Evolutionary conservation across 1,139 yeast genomes (phyloP), one percentile per base, ranked within the genome.

Genomic region (Lodderomyces theae): DNA sequence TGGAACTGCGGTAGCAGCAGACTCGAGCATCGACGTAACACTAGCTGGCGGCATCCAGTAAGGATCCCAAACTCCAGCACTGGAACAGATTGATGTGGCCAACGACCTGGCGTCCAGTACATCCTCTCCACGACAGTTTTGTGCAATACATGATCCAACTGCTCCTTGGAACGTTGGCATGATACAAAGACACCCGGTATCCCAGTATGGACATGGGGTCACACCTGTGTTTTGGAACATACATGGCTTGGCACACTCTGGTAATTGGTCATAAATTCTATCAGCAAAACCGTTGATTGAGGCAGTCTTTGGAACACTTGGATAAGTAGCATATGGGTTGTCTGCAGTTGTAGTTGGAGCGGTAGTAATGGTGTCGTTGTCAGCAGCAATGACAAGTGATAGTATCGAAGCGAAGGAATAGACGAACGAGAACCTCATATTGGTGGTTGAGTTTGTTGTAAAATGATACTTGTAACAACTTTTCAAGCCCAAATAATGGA

Each of bases 31-130:
- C n/a, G 61, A 45, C 5, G 67, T 58, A 25, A 67, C 60, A 8
- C 72, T 57, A 11, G 56, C 53, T 30, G 53, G 60, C 40, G 70
- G 60, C 61, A 65, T 62, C 76, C 75, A 72, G 41, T 46, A 57
- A 38, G 61, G 61, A 23, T 64, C 54, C 47, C 66, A 62, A 16
- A 71, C 79, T 39, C 78, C 78, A 21, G 66, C 77, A 13, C 50
- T 48, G 34, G 60, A 49, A 51, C 79, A 73, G 36, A 69, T 43
- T 5, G 75, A 67, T 10, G 53, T 51, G 23, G 76, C 78, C 46
- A 66, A 55, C 19, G 62, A 51, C 17, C 76, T 69, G 37, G 73
- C 74, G 16, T 46, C 26, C 10, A 43, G 56, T 30, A 73, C 72
- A 35, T 70, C 72, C 4, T 48, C 34, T 36, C 74, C 77, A 15